Evolutionary conservation across 225 moss, liverwort and hornwort genomes (phyloP).

Genomic region (Bryoerythrophyllum caledonicum): DNA sequence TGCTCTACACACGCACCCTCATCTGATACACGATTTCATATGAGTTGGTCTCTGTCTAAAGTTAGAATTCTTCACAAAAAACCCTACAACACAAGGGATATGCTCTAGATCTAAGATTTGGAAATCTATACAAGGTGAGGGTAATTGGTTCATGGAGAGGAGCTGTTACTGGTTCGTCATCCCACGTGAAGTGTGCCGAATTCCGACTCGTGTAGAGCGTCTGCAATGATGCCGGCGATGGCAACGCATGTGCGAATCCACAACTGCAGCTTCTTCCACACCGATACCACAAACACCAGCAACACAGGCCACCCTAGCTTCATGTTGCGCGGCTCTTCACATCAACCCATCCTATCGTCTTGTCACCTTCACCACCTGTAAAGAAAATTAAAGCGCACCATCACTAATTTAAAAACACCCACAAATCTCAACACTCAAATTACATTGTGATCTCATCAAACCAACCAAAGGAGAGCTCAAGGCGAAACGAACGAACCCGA

Average conservation of each 20-base stretch:
- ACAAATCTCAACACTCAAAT: constrained; percentile 12
- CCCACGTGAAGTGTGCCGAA: constrained; percentile 63
- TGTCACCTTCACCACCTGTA: constrained; percentile 18
- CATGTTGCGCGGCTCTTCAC: constrained; percentile 33
- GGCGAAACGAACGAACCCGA: not conserved
- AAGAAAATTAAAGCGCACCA: constrained; percentile 1
- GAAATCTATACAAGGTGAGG: no score
- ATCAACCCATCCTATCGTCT: constrained; percentile 23
- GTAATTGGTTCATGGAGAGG: constrained; percentile 8
- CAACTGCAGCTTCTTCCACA: constrained; percentile 73
- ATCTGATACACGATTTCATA: constrained; percentile 14
- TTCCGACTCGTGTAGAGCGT: constrained; percentile 72
- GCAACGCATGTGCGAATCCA: constrained; percentile 83
- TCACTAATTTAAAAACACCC: constrained; percentile 11
- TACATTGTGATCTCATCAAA: not conserved
- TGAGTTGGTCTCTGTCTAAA: not conserved
- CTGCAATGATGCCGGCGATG: constrained; percentile 80
- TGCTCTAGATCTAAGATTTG: no score
- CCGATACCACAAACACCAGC: constrained; percentile 70
- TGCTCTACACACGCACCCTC: constrained; percentile 1
- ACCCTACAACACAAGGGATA: no score
- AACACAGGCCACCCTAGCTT: constrained; percentile 83
- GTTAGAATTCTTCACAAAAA: not conserved
- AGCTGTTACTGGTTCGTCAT: constrained; percentile 40
- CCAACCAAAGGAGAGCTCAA: not conserved